Conservation (phyloP, 257 asterid genomes). For the Capsicum pubescens region DNA sequence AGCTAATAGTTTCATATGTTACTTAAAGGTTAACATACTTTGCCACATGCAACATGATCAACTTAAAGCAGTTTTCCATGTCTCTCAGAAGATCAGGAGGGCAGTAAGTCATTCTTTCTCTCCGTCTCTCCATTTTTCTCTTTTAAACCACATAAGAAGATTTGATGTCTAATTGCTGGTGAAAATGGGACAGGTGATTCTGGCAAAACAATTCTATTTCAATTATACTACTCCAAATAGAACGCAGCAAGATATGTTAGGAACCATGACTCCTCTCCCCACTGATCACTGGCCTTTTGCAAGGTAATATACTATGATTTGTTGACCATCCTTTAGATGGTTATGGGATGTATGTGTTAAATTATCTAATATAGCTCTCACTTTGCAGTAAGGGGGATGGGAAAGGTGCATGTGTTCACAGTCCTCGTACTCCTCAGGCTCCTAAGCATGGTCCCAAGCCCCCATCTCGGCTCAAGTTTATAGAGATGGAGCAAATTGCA, state of each 20-base stretch:
- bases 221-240: constrained; percentile 96
- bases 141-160: background rate
- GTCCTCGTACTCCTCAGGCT: constrained; percentile 93
- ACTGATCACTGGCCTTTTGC: constrained; percentile 83
- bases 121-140: background rate
- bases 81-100: constrained; percentile 83
- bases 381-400: constrained; percentile 67
- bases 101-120: constrained; percentile 64
- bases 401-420: constrained; percentile 44
- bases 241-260: constrained; percentile 81
- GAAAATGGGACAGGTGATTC: constrained; percentile 58
- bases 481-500: constrained; percentile 86
- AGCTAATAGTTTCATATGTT: constrained; percentile 29
- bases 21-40: constrained; percentile 72
- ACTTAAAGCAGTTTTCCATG: constrained; percentile 90
- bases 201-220: constrained; percentile 83
- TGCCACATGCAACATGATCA: constrained; percentile 98
- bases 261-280: constrained; percentile 81
- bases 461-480: constrained; percentile 71
- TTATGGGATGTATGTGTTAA: background rate
- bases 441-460: constrained; percentile 93
- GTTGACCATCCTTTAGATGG: background rate
- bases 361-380: background rate
- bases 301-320: constrained; percentile 47
- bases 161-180: constrained; percentile 9